A percentile compares a stretch with the other conserved stretches of the same genome.
Conservation (phyloP, 192 early-diverging fungal species). For the Geranomyces michiganensis region DNA sequence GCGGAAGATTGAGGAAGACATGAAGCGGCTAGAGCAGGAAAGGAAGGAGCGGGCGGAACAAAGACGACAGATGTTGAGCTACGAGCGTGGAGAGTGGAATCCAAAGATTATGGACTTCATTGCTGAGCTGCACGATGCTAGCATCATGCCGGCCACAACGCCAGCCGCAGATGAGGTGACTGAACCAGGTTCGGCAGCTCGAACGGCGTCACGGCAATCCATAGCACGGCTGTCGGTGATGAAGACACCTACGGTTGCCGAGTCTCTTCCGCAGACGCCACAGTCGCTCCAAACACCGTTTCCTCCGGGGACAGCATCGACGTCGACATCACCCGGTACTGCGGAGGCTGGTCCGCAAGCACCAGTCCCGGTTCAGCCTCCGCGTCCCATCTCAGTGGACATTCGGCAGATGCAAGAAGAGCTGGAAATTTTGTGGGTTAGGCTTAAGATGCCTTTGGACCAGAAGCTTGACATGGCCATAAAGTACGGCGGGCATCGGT, state of each 20-base stretch:
- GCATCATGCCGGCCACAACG: not conserved
- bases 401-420: slow-evolving; percentile 45
- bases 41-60: slow-evolving; percentile 31
- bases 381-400: slow-evolving; percentile 30
- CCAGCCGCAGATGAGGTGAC: not conserved
- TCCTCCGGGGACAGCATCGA: not conserved
- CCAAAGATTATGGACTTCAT: slow-evolving; percentile 54
- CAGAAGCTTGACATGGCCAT: slow-evolving; percentile 67
- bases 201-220: too few species aligned
- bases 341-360: slow-evolving; percentile 1
- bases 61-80: slow-evolving; percentile 38
- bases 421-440: slow-evolving; percentile 55
- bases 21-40: slow-evolving; percentile 38
- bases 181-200: too few species aligned
- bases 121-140: slow-evolving; percentile 42
- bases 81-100: slow-evolving; percentile 52
- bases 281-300: not conserved
- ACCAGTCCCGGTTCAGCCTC: slow-evolving; percentile 23
- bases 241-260: too few species aligned
- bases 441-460: slow-evolving; percentile 56
- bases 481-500: slow-evolving; percentile 57
- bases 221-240: too few species aligned
- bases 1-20: slow-evolving; percentile 41
- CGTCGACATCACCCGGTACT: not conserved
- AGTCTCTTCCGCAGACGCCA: too few species aligned